These are phyloP conservation scores for Diplosphaera chodatii DNA, from an alignment of 139 green algal species.

Conservation along the genomic window DNA sequence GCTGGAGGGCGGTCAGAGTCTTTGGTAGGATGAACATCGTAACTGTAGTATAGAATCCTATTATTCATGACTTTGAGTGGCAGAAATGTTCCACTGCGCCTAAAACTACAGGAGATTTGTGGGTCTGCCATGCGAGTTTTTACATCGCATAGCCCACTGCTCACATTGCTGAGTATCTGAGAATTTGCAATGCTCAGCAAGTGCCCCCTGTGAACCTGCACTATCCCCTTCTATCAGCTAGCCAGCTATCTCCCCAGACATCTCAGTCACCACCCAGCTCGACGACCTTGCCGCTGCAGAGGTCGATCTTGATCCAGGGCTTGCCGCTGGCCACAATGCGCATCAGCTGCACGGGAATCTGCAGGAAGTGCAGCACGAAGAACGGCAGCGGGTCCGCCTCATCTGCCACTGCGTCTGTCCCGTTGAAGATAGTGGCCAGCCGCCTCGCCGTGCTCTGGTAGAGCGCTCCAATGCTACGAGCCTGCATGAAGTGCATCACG, in stretches of 20 bases:
- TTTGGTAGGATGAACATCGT: slow-evolving; percentile 17
- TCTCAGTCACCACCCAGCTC: slow-evolving; percentile 25
- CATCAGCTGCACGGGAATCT: slow-evolving; percentile 8
- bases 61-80: too few species aligned
- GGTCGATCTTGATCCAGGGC: slow-evolving; percentile 26
- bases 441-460: neutral
- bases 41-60: too few species aligned
- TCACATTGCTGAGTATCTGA: too few species aligned
- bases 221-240: too few species aligned
- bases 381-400: slow-evolving; percentile 16
- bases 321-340: slow-evolving; percentile 12
- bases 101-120: too few species aligned
- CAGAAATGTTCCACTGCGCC: too few species aligned
- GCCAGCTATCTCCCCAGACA: too few species aligned
- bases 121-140: too few species aligned
- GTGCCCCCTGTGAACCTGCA: too few species aligned
- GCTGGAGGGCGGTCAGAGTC: slow-evolving; percentile 34
- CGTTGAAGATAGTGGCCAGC: neutral
- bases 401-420: slow-evolving; percentile 15
- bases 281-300: slow-evolving; percentile 24
- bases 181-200: too few species aligned
- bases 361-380: slow-evolving; percentile 22
- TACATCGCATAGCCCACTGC: too few species aligned
- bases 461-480: neutral
- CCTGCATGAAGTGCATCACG: too few species aligned